These are phyloP conservation scores for Lachnellula occidentalis DNA, from an alignment of 2,329 filamentous ascomycete species.

Conservation along the genomic window DNA sequence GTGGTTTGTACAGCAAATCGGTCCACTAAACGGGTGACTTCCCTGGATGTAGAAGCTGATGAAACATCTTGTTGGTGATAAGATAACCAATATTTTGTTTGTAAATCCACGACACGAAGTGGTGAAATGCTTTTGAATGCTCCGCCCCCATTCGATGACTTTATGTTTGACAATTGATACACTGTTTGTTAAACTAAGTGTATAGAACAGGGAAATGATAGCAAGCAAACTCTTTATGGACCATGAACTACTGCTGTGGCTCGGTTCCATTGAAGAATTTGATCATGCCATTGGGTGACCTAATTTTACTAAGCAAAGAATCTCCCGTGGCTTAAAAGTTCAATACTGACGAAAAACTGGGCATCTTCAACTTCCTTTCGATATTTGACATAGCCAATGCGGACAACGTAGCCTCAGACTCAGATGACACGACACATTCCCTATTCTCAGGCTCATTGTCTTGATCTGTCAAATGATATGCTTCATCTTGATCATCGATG, in stretches of 20 bases:
- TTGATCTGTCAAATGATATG: too few species aligned
- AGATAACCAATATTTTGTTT: not conserved
- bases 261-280: not conserved
- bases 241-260: not conserved
- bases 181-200: not conserved
- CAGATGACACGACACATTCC: too few species aligned
- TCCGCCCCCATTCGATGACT: not conserved
- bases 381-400: not conserved
- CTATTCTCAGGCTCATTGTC: too few species aligned
- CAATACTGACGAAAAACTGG: not conserved
- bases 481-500: too few species aligned
- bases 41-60: not conserved
- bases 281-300: not conserved
- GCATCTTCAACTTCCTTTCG: not conserved
- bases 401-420: too few species aligned
- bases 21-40: not conserved
- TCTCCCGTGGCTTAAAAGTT: too few species aligned
- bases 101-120: not conserved
- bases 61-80: not conserved
- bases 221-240: slow-evolving; percentile 2
- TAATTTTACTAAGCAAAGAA: not conserved
- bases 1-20: not conserved
- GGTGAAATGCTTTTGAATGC: not conserved
- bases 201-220: not conserved
- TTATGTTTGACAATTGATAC: not conserved